Conservation (phyloP, 2,329 filamentous ascomycete species). For the Colletotrichum sp. region DNA sequence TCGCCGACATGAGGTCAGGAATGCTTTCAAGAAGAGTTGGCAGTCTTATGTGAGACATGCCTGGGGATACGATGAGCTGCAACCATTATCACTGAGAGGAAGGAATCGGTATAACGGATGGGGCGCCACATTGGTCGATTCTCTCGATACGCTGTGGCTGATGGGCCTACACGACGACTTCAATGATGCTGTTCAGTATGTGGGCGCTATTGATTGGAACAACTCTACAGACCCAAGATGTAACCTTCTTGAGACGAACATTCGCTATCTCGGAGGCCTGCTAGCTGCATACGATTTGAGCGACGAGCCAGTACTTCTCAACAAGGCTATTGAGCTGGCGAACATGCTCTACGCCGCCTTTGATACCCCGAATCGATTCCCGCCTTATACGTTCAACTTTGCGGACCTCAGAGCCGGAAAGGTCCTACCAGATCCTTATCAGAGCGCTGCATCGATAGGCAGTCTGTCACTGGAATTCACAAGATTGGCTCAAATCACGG, state of each 20-base stretch:
- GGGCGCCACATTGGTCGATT: constrained; percentile 50
- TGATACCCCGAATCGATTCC: constrained; percentile 73
- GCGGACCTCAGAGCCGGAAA: constrained; percentile 15
- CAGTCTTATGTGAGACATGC: constrained; percentile 46
- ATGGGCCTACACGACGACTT: constrained; percentile 58
- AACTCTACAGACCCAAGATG: constrained; percentile 47
- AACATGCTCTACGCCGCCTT: constrained; percentile 70
- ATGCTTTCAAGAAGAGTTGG: constrained; percentile 43
- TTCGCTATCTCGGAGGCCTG: constrained; percentile 73
- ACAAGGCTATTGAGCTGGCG: constrained; percentile 67
- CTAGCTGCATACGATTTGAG: constrained; percentile 74
- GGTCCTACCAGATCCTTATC: constrained; percentile 22
- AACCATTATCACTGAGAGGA: constrained; percentile 42
- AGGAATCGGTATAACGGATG: constrained; percentile 50
- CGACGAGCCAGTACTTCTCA: constrained; percentile 57
- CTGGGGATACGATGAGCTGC: constrained; percentile 51
- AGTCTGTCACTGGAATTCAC: constrained; percentile 77
- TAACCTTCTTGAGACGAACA: constrained; percentile 74
- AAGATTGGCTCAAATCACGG: constrained; percentile 74
- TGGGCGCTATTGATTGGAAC: constrained; percentile 56
- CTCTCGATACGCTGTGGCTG: constrained; percentile 58
- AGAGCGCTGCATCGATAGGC: constrained; percentile 56
- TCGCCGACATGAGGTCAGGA: constrained; percentile 34
- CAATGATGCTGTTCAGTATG: constrained; percentile 48
- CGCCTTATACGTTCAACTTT: constrained; percentile 32